These are phyloP conservation scores for Daedalea quercina DNA, from an alignment of 768 basidiomycete species.

Conservation along the genomic window DNA sequence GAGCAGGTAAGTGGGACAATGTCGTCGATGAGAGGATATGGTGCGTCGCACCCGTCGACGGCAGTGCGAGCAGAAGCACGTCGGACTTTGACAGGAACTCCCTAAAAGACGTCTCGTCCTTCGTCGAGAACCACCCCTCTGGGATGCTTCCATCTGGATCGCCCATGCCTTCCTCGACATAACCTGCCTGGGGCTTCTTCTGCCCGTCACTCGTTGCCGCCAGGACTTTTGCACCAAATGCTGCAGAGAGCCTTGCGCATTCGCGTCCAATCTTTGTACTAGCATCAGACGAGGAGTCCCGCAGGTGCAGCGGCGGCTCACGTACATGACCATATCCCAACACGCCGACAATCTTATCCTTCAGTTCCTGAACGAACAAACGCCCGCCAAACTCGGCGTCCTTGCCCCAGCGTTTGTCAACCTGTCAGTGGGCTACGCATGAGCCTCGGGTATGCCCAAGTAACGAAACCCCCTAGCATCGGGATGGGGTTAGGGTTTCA, in stretches of 20 bases:
- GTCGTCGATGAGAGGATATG: not conserved
- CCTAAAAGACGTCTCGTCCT: not conserved
- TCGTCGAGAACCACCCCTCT: no score
- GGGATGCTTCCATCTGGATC: no score
- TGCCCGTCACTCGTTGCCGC: not conserved
- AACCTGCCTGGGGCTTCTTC: not conserved
- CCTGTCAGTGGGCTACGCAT: not conserved
- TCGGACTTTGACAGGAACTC: not conserved
- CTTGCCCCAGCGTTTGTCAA: conserved; percentile 10
- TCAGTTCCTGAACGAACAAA: conserved; percentile 6
- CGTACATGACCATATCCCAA: conserved; percentile 12
- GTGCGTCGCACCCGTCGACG: not conserved
- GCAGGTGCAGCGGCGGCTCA: not conserved
- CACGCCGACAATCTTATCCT: conserved; percentile 9
- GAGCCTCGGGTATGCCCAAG: no score
- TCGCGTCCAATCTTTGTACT: not conserved
- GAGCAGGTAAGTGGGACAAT: not conserved
- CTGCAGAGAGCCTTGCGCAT: not conserved
- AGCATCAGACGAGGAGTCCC: not conserved
- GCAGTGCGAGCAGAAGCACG: not conserved
- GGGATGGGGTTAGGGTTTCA: not conserved
- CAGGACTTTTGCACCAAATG: not conserved
- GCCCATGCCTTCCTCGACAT: not conserved
- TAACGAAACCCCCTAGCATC: no score
- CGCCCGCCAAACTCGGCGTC: conserved; percentile 3